Percentiles rank a stretch among this genome's conserved stretches.
Evolutionary conservation across 2,329 filamentous ascomycete species (phyloP).

Genomic region (Thelonectria rubi): DNA sequence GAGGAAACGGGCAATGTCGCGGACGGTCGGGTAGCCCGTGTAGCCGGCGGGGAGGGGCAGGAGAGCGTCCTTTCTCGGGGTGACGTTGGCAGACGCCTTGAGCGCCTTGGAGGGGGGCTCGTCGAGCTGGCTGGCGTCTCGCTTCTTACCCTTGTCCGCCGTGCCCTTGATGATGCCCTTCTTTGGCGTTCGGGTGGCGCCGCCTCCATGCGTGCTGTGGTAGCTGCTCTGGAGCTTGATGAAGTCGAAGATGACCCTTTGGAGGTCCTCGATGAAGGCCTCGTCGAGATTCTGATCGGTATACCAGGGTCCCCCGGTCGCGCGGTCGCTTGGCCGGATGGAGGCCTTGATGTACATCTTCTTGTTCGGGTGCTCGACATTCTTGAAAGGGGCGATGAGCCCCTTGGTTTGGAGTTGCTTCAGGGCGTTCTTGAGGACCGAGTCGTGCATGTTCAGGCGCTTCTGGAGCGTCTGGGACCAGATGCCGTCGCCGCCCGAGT

Average conservation of each 20-base stretch:
- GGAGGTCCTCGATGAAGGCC: conserved; percentile 82
- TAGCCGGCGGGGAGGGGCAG: conserved; percentile 72
- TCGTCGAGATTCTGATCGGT: conserved; percentile 90
- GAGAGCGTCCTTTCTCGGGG: conserved; percentile 50
- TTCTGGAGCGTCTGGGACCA: conserved; percentile 89
- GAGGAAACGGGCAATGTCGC: conserved; percentile 79
- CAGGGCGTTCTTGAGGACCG: conserved; percentile 80
- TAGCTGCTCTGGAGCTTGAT: conserved; percentile 79
- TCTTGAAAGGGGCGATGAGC: conserved; percentile 89
- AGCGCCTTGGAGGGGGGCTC: conserved; percentile 44
- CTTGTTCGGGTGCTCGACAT: conserved; percentile 87
- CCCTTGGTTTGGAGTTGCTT: conserved; percentile 85
- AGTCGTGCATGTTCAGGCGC: conserved; percentile 84
- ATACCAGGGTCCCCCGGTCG: conserved; percentile 95
- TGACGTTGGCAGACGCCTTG: conserved; percentile 35
- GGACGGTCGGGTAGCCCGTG: conserved; percentile 80
- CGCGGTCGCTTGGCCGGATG: conserved; percentile 85
- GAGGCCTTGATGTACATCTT: conserved; percentile 96
- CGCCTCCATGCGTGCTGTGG: conserved; percentile 52
- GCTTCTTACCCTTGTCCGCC: conserved; percentile 59
- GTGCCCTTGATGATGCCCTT: conserved; percentile 64
- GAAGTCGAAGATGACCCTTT: conserved; percentile 76
- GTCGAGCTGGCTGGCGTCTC: conserved; percentile 54
- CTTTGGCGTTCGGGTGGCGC: conserved; percentile 56
- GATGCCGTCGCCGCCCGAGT: conserved; percentile 83